Evolutionary conservation across 1,284 basidiomycete genomes (phyloP), one percentile per base, ranked within the genome.

Genomic region (Volvariella volvacea): DNA sequence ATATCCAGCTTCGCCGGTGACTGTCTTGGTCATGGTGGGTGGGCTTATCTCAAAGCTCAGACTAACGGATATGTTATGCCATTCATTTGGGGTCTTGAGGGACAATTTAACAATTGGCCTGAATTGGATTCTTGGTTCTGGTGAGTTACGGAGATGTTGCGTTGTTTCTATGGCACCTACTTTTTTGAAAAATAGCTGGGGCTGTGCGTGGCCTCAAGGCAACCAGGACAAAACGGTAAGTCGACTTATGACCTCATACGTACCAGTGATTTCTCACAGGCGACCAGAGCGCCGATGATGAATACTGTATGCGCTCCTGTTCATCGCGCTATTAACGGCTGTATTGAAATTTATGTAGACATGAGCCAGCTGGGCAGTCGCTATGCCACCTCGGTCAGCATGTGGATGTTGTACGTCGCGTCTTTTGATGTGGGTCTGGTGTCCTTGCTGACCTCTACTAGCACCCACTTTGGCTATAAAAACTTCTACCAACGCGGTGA

Each of bases 81-180:
- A 7, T 71, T 71, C 46, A 62, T 73, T 19, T 62, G 53, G 48
- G 68, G 62, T 7, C 52, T 67, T 38, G 68, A 71, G 52, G 63
- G 62, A 1, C 53, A 60, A 7, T 69, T 70, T 44, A 42, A 50
- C 4, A 43, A 47, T 12, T 71, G 61, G 61, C 52, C 56, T 10
- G 50, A 59, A 25, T 51, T 71, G 50, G 70, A 73, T 54, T 63
- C 63, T n/a, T 73, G 70, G 70, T 62, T 62, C 51, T 71, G 69
- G 70, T 71, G 45, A 44, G 67, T 56, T 4, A n/a, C n/a, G n/a
- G n/a, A 17, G 14, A 3, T 16, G 38, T 34, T 43, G 17, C 7
- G 4, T 4, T 22, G 10, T 17, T 19, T 21, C 33, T 4, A 38
- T 19, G 21, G 39, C 33, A 40, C 6, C 22, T 21, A 10, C 4